A percentile compares a stretch with the other conserved stretches of the same genome.
phyloP scores from a whole-genome alignment of 805 yeast genomes.

The Candida multigemmis region DNA sequence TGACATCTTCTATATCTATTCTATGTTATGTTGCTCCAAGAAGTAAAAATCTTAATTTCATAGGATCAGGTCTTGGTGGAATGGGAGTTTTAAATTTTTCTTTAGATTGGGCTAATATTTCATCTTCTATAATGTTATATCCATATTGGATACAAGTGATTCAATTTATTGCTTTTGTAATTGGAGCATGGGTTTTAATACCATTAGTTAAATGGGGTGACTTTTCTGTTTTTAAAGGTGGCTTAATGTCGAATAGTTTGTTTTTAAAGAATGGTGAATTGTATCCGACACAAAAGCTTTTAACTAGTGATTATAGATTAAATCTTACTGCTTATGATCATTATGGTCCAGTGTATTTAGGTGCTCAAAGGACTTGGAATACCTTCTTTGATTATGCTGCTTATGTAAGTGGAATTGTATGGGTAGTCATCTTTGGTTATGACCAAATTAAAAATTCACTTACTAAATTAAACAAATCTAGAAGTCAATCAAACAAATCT shows the following conservation, averaged over 20 bases:
- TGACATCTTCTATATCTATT: slow-evolving; percentile 39
- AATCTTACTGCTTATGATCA: slow-evolving; percentile 36
- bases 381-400: slow-evolving; percentile 48
- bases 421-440: slow-evolving; percentile 34
- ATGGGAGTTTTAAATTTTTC: slow-evolving; percentile 41
- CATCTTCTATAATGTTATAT: slow-evolving; percentile 39
- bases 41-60: slow-evolving; percentile 29
- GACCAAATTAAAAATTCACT: slow-evolving; percentile 12
- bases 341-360: slow-evolving; percentile 38
- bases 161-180: slow-evolving; percentile 37
- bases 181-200: slow-evolving; percentile 40
- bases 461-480: slow-evolving; percentile 4
- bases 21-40: slow-evolving; percentile 42
- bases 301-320: slow-evolving; percentile 29
- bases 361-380: slow-evolving; percentile 41
- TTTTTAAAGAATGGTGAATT: slow-evolving; percentile 24
- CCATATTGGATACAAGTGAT: slow-evolving; percentile 47
- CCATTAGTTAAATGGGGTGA: slow-evolving; percentile 40
- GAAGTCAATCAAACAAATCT: slow-evolving; percentile 2
- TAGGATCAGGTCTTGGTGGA: slow-evolving; percentile 47
- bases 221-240: slow-evolving; percentile 18
- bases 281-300: slow-evolving; percentile 34
- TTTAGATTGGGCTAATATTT: slow-evolving; percentile 46
- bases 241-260: slow-evolving; percentile 40
- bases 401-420: slow-evolving; percentile 36